A percentile compares a stretch with the other conserved stretches of the same genome.
Evolutionary conservation across 139 green algal genomes (phyloP).

Genomic region (Eudorina sp.): DNA sequence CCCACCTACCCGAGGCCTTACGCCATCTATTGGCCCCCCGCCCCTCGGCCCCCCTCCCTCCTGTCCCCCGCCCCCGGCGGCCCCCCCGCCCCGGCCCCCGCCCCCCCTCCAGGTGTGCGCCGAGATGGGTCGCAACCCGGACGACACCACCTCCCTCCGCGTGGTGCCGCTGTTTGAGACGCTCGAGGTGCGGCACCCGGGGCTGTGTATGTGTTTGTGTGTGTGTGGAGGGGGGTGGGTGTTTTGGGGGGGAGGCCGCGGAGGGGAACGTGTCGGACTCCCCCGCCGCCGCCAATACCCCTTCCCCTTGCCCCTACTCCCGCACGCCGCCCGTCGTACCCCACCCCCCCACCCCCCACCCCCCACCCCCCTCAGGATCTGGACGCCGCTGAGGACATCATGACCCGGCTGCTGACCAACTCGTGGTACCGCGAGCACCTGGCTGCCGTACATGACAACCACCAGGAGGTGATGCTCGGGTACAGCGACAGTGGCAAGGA

Average conservation of each 20-base stretch:
- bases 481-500: constrained; percentile 99
- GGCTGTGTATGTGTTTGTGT: background rate
- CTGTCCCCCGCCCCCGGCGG: too few relatives aligned
- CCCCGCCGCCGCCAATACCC: background rate
- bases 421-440: constrained; percentile 81
- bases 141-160: constrained; percentile 71
- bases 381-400: constrained; percentile 39
- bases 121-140: constrained; percentile 52
- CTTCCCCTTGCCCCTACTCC: background rate
- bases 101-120: constrained; percentile 55
- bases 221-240: background rate
- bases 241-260: background rate
- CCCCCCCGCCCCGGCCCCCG: too few relatives aligned
- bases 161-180: constrained; percentile 98
- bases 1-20: too few relatives aligned
- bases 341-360: too few relatives aligned
- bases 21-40: too few relatives aligned
- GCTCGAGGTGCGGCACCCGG: constrained; percentile 71
- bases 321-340: background rate
- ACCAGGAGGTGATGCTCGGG: constrained; percentile 96
- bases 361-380: constrained; percentile 26
- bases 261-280: background rate
- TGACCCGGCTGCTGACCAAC: constrained; percentile 74
- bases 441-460: constrained; percentile 62
- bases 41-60: too few relatives aligned